A percentile compares a stretch with the other conserved stretches of the same genome.
Evolutionary conservation across 805 yeast genomes (phyloP).

Genomic region (Barnettozyma siamensis): DNA sequence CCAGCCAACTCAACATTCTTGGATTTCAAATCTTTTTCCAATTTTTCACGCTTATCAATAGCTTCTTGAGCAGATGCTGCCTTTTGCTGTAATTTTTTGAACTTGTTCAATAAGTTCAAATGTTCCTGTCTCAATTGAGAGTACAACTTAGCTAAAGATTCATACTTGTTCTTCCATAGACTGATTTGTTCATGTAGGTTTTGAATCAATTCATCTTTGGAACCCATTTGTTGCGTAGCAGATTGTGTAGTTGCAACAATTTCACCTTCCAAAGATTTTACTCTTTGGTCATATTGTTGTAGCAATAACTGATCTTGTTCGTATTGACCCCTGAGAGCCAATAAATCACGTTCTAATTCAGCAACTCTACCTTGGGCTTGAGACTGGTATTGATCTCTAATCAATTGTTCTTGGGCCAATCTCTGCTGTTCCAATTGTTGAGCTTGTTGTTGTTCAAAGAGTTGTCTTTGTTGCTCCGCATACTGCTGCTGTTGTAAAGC

Average conservation of each 20-base stretch:
- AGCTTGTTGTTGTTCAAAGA: constrained; percentile 67
- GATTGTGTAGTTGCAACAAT: constrained; percentile 52
- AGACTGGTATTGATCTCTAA: constrained; percentile 61
- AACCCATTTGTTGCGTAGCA: constrained; percentile 64
- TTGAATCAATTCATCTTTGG: constrained; percentile 68
- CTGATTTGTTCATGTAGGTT: constrained; percentile 67
- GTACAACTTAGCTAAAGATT: constrained; percentile 80
- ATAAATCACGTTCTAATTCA: constrained; percentile 74
- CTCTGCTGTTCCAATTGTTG: constrained; percentile 64
- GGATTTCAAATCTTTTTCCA: constrained; percentile 77
- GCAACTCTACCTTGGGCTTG: constrained; percentile 76
- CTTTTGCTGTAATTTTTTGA: constrained; percentile 77
- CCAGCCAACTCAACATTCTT: constrained; percentile 87
- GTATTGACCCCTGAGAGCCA: constrained; percentile 70
- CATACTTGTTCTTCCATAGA: constrained; percentile 83
- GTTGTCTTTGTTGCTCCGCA: constrained; percentile 62
- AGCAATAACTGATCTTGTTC: constrained; percentile 80
- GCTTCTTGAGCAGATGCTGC: constrained; percentile 90
- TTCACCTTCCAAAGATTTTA: constrained; percentile 74
- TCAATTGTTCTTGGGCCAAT: constrained; percentile 61
- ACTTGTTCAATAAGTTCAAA: constrained; percentile 66
- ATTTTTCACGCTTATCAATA: constrained; percentile 70
- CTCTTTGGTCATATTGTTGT: constrained; percentile 83
- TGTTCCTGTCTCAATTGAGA: constrained; percentile 92
- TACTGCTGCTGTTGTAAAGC: constrained; percentile 60